Conservation (phyloP, 768 basidiomycete species). For the Trametes maxima region DNA sequence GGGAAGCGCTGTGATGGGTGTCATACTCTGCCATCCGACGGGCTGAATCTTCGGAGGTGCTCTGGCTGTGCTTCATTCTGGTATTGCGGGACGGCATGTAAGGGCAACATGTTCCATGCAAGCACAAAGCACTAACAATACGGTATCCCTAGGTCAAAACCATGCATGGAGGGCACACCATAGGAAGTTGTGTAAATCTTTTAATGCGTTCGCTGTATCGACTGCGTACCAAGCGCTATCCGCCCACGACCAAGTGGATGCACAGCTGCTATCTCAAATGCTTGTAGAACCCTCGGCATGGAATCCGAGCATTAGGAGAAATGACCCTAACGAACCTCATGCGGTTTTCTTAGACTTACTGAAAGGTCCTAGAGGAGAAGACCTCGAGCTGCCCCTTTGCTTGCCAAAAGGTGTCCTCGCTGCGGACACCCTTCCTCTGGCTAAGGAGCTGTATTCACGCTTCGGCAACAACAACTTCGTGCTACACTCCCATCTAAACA, state of each 20-base stretch:
- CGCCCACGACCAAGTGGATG: conserved; percentile 58
- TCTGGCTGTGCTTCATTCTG: conserved; percentile 69
- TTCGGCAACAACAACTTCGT: conserved; percentile 85
- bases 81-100: conserved; percentile 72
- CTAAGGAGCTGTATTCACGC: conserved; percentile 48
- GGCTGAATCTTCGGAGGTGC: conserved; percentile 52
- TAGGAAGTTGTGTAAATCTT: conserved; percentile 65
- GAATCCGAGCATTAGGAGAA: not conserved
- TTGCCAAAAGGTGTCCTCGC: not conserved
- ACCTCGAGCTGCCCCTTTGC: conserved; percentile 19
- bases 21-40: conserved; percentile 40
- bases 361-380: conserved; percentile 18
- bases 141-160: conserved; percentile 56
- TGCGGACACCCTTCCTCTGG: conserved; percentile 3
- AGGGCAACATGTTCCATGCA: conserved; percentile 25
- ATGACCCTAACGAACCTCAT: not conserved
- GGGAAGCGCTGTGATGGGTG: conserved; percentile 70
- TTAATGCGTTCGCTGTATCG: conserved; percentile 51
- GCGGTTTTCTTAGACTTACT: conserved; percentile 30
- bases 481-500: conserved; percentile 69
- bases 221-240: conserved; percentile 50
- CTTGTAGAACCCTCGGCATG: conserved; percentile 36
- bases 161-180: conserved; percentile 69
- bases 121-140: conserved; percentile 3
- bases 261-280: conserved; percentile 65